These are phyloP conservation scores for Ogataea sp. DNA, from an alignment of 805 yeast genomes.

Conservation along the genomic window DNA sequence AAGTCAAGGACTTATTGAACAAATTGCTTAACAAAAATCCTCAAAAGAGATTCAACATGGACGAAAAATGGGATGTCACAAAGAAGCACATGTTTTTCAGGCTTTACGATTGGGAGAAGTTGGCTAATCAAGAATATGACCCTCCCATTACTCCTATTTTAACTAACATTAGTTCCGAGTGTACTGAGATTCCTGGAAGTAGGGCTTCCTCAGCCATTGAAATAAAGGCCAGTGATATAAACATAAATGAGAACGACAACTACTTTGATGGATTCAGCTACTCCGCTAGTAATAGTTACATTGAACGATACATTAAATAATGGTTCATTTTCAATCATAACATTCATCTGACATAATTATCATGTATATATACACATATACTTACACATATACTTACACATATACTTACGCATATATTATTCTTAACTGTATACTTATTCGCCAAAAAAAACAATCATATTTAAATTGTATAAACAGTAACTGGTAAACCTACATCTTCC, in stretches of 20 bases:
- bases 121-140: slow-evolving; percentile 37
- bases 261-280: slow-evolving; percentile 37
- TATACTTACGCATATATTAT: no score
- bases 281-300: slow-evolving; percentile 30
- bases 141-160: slow-evolving; percentile 66
- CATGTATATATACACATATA: no score
- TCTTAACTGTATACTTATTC: no score
- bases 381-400: no score
- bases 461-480: slow-evolving; percentile 41
- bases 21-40: slow-evolving; percentile 64
- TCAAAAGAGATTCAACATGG: slow-evolving; percentile 49
- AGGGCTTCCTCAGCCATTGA: no score
- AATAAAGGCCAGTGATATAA: no score
- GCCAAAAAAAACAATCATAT: no score
- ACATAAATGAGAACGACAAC: slow-evolving; percentile 3
- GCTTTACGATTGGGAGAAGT: slow-evolving; percentile 55
- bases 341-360: no score
- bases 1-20: slow-evolving; percentile 65
- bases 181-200: no score
- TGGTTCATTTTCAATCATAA: no score
- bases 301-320: slow-evolving; percentile 19
- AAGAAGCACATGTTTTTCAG: slow-evolving; percentile 67
- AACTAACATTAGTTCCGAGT: background rate
- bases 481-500: slow-evolving; percentile 22
- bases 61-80: slow-evolving; percentile 41